Base-by-base conservation (phyloP, 306 rosid genomes). In the Hylodesmum podocarpum region DNA sequence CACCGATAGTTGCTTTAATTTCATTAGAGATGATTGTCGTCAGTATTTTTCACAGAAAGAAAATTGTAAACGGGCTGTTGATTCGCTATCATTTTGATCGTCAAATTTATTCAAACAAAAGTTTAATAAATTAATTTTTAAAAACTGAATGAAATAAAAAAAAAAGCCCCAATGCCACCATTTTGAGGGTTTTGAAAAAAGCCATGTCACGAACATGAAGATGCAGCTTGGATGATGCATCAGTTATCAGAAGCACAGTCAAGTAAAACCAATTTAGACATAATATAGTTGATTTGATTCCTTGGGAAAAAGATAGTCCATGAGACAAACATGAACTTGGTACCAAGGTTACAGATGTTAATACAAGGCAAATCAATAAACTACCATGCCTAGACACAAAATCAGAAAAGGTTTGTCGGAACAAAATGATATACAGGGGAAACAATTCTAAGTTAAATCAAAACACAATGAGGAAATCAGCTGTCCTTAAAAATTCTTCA, bases 391-490 rank as follows among this genome's bases (percentile, higher is more conserved):
- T 8, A 27, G 46, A 15, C 58, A 77, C 29, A 46, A 47, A 19
- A 69, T 31, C 75, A 76, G 31, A 75, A 49, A 27, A 12, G 47
- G 50, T 11, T 21, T 18, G 43, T 19, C 15, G 12, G 41, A 34
- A 75, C 67, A 68, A 69, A 55, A 40, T 21, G 69, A 54, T 72
- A 69, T 8, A 47, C 36, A 33, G 28, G n/a, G 54, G 18, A 59
- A 59, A 47, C 70, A 43, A 9, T 36, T 18, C 31, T 37, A 21
- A 31, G 18, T 3, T 27, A 29, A 70, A 61, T 16, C 51, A 76
- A 69, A 61, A 75, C 46, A 75, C 29, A 43, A 43, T 70, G 62
- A 34, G 75, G 22, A 25, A 67, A 59, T 29, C 31, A 18, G 51
- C 5, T 51, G 16, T 44, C 61, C 25, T 27, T 55, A n/a, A 73